Percentiles rank a stretch among this genome's conserved stretches.
phyloP scores from a whole-genome alignment of 2,329 filamentous ascomycete genomes.

The Cryphonectria radicalis region DNA sequence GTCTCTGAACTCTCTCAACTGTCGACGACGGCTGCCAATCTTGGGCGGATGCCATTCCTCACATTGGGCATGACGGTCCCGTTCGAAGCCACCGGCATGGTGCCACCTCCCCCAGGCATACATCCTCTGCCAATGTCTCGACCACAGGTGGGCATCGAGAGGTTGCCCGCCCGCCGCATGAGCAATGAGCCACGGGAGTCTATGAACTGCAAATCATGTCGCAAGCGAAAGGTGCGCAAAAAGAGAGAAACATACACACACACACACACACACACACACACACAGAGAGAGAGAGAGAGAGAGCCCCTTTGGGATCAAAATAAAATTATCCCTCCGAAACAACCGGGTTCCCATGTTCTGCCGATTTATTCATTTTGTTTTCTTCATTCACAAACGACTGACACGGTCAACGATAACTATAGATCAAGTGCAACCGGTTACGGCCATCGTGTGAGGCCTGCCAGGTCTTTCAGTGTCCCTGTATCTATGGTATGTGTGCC shows the following conservation, averaged over 20 bases:
- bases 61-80: slow-evolving; percentile 45
- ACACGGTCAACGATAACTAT: slow-evolving; percentile 28
- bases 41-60: slow-evolving; percentile 24
- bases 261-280: too few species aligned
- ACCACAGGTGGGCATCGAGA: slow-evolving; percentile 80
- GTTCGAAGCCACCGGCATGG: slow-evolving; percentile 47
- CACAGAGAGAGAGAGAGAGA: neutral
- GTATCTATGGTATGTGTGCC: slow-evolving; percentile 76
- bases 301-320: slow-evolving; percentile 2
- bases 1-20: too few species aligned
- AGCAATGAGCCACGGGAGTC: slow-evolving; percentile 81
- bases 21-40: slow-evolving; percentile 5
- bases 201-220: slow-evolving; percentile 95
- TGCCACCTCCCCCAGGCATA: slow-evolving; percentile 46
- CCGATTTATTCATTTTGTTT: neutral
- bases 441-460: slow-evolving; percentile 87
- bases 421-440: slow-evolving; percentile 92
- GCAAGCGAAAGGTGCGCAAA: slow-evolving; percentile 80
- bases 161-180: slow-evolving; percentile 71
- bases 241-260: too few species aligned
- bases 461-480: slow-evolving; percentile 85
- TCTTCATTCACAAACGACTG: slow-evolving; percentile 6
- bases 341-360: neutral
- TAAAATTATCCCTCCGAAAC: neutral
- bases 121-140: slow-evolving; percentile 66